phyloP scores from a whole-genome alignment of 192 early-diverging fungal genomes.

The Coemansia sp. region DNA sequence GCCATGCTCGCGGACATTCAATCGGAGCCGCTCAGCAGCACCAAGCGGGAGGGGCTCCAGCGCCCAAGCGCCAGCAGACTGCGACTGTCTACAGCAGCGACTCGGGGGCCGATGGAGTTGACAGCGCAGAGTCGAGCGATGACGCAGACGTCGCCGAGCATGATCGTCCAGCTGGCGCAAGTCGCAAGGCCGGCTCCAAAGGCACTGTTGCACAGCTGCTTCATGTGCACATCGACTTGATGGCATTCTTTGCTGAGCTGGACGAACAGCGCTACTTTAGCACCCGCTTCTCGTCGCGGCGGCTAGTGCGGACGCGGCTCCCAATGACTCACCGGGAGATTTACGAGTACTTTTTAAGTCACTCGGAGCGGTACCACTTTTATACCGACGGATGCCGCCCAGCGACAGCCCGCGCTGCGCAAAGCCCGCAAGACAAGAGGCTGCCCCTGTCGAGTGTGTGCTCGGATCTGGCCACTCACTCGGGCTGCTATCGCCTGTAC shows the following conservation, averaged over 20 bases:
- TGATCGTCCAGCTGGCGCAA: not conserved
- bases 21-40: no score
- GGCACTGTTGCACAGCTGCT: slow-evolving; percentile 43
- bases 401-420: not conserved
- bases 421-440: slow-evolving; percentile 4
- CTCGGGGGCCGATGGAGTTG: slow-evolving; percentile 15
- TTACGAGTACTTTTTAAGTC: slow-evolving; percentile 52
- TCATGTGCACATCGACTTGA: slow-evolving; percentile 51
- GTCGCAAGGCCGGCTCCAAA: not conserved
- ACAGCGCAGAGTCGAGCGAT: slow-evolving; percentile 18
- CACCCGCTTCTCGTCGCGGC: slow-evolving; percentile 54
- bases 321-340: slow-evolving; percentile 45
- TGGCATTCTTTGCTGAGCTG: slow-evolving; percentile 32
- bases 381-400: slow-evolving; percentile 41
- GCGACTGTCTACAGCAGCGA: slow-evolving; percentile 37
- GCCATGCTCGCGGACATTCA: not conserved
- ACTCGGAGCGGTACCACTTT: slow-evolving; percentile 49
- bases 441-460: slow-evolving; percentile 20
- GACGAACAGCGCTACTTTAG: slow-evolving; percentile 56
- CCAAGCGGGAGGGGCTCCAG: not conserved
- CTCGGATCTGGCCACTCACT: slow-evolving; percentile 27
- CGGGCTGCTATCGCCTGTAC: slow-evolving; percentile 55
- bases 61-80: not conserved
- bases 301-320: slow-evolving; percentile 40
- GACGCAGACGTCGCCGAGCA: slow-evolving; percentile 5